Conservation (phyloP, 139 green algal species). For the Closterium sp. region DNA sequence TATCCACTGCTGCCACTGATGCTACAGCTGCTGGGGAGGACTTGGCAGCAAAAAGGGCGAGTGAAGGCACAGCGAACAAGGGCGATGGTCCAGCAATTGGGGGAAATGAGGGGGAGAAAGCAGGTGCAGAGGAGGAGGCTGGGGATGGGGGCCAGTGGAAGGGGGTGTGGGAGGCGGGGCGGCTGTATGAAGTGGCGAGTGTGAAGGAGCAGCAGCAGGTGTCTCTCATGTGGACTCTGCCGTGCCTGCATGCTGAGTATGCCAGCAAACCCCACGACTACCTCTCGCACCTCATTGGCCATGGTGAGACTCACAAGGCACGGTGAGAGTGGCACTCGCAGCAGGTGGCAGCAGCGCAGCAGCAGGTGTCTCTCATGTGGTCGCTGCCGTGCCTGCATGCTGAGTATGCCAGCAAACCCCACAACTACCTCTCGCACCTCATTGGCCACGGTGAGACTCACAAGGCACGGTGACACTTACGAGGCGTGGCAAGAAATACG, state of each 20-base stretch:
- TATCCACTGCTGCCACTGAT: not conserved
- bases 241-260: slow-evolving; percentile 72
- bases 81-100: not conserved
- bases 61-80: no score
- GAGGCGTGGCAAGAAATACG: no score
- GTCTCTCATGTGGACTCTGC: slow-evolving; percentile 77
- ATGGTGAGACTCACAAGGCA: slow-evolving; percentile 57
- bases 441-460: slow-evolving; percentile 1
- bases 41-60: no score
- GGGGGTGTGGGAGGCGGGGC: slow-evolving; percentile 3
- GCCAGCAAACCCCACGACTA: slow-evolving; percentile 86
- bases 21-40: not conserved
- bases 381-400: slow-evolving; percentile 73
- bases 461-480: no score
- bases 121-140: not conserved
- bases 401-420: slow-evolving; percentile 77
- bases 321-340: no score
- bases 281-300: slow-evolving; percentile 87
- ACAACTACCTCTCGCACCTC: slow-evolving; percentile 56
- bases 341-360: no score
- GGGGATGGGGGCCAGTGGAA: not conserved
- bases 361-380: slow-evolving; percentile 72
- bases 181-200: slow-evolving; percentile 68
- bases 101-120: not conserved
- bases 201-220: slow-evolving; percentile 82